These are phyloP conservation scores for Debaryomyces tyrocola DNA, from an alignment of 805 yeast species.

Conservation along the genomic window DNA sequence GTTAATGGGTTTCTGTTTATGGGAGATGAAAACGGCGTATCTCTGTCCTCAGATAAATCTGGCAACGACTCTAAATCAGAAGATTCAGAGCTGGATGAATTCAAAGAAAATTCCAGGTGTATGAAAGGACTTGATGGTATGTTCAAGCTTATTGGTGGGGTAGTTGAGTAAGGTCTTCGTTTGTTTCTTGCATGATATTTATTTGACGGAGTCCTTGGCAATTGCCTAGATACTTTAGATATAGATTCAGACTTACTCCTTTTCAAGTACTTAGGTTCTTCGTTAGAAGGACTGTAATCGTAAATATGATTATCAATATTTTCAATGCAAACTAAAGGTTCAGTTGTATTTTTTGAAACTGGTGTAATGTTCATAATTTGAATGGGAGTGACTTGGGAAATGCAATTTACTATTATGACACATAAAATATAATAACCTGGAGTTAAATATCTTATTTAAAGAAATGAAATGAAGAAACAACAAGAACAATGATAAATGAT, in stretches of 20 bases:
- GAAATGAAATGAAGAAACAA: neutral
- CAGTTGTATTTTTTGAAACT: slow-evolving; percentile 16
- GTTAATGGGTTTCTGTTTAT: slow-evolving; percentile 3
- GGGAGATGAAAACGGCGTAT: slow-evolving; percentile 20
- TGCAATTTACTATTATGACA: neutral
- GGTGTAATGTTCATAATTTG: slow-evolving; percentile 10
- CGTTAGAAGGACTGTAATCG: slow-evolving; percentile 15
- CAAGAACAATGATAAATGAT: slow-evolving; percentile 4
- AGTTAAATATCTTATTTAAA: neutral
- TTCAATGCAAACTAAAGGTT: slow-evolving; percentile 23
- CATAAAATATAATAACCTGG: neutral
- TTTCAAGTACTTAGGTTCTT: slow-evolving; percentile 2
- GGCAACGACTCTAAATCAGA: slow-evolving; percentile 40
- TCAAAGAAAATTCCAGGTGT: slow-evolving; percentile 10
- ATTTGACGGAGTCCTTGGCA: slow-evolving; percentile 7
- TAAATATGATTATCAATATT: slow-evolving; percentile 21
- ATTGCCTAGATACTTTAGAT: slow-evolving; percentile 5
- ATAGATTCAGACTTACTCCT: slow-evolving; percentile 7
- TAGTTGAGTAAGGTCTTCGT: neutral
- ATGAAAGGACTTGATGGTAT: slow-evolving; percentile 4
- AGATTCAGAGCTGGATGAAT: slow-evolving; percentile 13
- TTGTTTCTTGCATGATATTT: slow-evolving; percentile 7
- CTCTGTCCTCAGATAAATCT: slow-evolving; percentile 32
- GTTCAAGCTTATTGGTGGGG: neutral
- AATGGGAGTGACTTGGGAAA: neutral